Conservation (phyloP, 2,329 filamentous ascomycete genomes). For the Bipolaris oryzae region DNA sequence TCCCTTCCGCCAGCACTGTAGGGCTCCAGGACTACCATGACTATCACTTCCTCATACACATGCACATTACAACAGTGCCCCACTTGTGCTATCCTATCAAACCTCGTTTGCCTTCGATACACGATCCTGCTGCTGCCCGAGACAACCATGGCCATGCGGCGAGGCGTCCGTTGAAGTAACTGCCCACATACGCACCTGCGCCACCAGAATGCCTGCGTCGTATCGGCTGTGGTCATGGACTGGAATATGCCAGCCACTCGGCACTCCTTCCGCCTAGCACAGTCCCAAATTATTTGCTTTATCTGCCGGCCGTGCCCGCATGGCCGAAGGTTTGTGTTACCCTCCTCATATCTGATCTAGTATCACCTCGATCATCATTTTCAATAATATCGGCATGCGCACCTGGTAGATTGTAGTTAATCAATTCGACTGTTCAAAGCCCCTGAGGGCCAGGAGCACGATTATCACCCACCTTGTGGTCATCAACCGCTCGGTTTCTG, state of each 20-base stretch:
- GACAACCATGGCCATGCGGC: conserved; percentile 24
- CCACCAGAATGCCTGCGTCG: conserved; percentile 31
- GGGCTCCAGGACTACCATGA: conserved; percentile 4
- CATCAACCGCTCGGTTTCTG: conserved; percentile 33
- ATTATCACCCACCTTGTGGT: conserved; percentile 35
- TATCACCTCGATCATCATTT: conserved; percentile 39
- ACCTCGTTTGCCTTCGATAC: conserved; percentile 7
- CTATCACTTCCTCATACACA: conserved; percentile 6
- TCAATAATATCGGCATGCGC: conserved; percentile 41
- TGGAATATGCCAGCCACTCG: conserved; percentile 29
- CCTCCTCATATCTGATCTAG: conserved; percentile 34
- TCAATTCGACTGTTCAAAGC: conserved; percentile 23
- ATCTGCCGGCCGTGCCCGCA: conserved; percentile 29
- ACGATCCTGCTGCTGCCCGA: conserved; percentile 18
- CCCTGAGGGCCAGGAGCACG: conserved; percentile 25
- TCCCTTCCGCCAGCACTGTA: conserved; percentile 22
- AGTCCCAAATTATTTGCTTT: conserved; percentile 25
- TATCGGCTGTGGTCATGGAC: conserved; percentile 32
- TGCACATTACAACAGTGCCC: conserved; percentile 2
- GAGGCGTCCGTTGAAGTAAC: conserved; percentile 26
- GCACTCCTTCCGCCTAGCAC: conserved; percentile 17
- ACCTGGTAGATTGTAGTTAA: conserved; percentile 30
- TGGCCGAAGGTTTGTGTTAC: conserved; percentile 41
- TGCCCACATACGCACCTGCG: conserved; percentile 37
- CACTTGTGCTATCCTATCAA: background rate